Percentiles rank a stretch among this genome's conserved stretches.
phyloP scores from a whole-genome alignment of 176 grass and related monocot species.

The Elymus sibiricus region DNA sequence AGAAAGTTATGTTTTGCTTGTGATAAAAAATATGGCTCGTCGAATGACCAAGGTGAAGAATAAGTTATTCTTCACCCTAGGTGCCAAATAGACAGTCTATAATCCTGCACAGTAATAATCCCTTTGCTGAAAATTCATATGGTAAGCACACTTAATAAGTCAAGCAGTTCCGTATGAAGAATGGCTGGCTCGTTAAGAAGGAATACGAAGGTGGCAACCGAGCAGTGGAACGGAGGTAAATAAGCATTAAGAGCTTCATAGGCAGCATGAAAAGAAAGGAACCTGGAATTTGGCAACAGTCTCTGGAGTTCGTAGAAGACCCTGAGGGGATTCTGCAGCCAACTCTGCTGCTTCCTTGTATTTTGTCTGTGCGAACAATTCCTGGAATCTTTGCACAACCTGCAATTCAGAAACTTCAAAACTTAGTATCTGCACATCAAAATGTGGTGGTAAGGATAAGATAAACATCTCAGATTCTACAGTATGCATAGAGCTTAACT shows the following conservation, averaged over 20 bases:
- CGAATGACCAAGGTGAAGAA: too few relatives aligned
- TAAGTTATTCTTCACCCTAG: too few relatives aligned
- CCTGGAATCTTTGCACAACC: conserved; percentile 97
- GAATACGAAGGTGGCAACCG: not conserved
- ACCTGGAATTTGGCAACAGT: conserved; percentile 98
- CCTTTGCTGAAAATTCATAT: not conserved
- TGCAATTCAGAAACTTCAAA: conserved; percentile 38
- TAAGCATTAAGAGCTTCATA: conserved; percentile 4
- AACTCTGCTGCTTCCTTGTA: conserved; percentile 99
- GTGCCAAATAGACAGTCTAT: too few relatives aligned
- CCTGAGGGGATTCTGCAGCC: conserved; percentile 95
- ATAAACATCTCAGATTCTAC: not conserved
- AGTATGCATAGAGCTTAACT: not conserved
- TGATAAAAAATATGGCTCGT: too few relatives aligned
- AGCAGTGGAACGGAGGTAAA: not conserved
- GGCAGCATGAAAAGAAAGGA: conserved; percentile 6
- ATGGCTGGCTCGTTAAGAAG: not conserved
- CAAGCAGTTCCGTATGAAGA: not conserved
- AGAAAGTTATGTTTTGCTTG: too few relatives aligned
- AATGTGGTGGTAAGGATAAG: not conserved
- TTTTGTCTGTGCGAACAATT: conserved; percentile 90
- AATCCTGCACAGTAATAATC: not conserved
- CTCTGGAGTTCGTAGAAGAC: conserved; percentile 80
- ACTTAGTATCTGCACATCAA: not conserved
- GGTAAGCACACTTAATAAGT: not conserved